Conservation (phyloP, 768 basidiomycete genomes). For the Hypholoma fasciculare region DNA sequence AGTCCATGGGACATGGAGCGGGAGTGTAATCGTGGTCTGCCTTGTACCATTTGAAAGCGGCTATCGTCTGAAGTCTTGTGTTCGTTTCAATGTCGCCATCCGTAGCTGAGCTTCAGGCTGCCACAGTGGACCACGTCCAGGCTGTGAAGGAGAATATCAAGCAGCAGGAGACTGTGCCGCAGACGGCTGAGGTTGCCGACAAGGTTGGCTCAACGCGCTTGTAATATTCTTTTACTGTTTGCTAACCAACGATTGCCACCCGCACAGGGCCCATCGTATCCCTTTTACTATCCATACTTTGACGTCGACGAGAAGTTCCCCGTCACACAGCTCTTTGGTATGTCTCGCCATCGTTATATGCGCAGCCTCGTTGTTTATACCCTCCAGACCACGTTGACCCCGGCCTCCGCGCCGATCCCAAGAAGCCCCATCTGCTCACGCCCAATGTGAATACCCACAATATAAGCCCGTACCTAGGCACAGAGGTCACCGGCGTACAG, state of each 20-base stretch:
- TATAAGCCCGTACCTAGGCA: slow-evolving; percentile 52
- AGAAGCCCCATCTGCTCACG: slow-evolving; percentile 50
- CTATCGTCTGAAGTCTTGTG: too few relatives aligned
- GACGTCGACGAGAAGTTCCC: slow-evolving; percentile 50
- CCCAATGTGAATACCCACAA: slow-evolving; percentile 36
- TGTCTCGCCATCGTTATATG: background rate
- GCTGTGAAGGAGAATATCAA: slow-evolving; percentile 15
- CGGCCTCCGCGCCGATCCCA: slow-evolving; percentile 46
- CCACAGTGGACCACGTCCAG: slow-evolving; percentile 13
- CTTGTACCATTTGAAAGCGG: background rate
- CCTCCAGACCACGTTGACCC: slow-evolving; percentile 38
- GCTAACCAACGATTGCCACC: background rate
- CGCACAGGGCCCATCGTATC: slow-evolving; percentile 41
- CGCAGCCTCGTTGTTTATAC: background rate
- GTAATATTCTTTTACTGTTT: background rate
- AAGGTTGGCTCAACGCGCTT: slow-evolving; percentile 9
- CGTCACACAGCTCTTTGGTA: slow-evolving; percentile 47
- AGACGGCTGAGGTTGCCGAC: slow-evolving; percentile 4
- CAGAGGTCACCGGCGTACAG: slow-evolving; percentile 51
- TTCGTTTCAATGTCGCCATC: slow-evolving; percentile 28
- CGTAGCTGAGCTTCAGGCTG: slow-evolving; percentile 23
- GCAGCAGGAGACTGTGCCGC: slow-evolving; percentile 9
- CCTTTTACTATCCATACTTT: slow-evolving; percentile 48
- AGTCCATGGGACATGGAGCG: background rate
- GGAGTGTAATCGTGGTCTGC: background rate